Evolutionary conservation across 805 yeast species (phyloP), one percentile per base, ranked within the genome.

Genomic region (Wickerhamiella qilinensis): DNA sequence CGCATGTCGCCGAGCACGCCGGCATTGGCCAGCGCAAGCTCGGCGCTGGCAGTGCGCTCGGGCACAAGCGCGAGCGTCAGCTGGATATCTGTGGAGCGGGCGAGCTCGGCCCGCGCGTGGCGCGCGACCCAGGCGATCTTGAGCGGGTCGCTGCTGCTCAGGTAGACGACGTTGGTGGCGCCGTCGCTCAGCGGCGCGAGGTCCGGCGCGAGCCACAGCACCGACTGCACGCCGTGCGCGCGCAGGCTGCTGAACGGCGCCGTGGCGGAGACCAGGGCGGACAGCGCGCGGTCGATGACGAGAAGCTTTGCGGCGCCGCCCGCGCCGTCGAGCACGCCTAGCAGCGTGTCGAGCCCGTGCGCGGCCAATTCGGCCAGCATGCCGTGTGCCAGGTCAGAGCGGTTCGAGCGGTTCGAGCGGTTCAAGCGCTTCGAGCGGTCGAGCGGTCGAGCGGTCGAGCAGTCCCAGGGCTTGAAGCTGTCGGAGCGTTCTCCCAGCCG

Each of bases 171-270:
- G 17, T 45, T 42, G 16, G 41, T 36, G 28, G 33, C 39, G n/a
- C n/a, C n/a, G n/a, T n/a, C n/a, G n/a, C n/a, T n/a, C 2, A 41
- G 36, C 19, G 42, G 34, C 20, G 36, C 44, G 30, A 49, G 42
- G 20, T 46, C 42, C 32, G 46, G 46, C 41, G 51, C 56, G 18
- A 72, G 58, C 71, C 77, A 72, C 32, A 63, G 56, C 3, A 71
- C 62, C 36, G 59, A 60, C 24, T 60, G 62, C 36, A 77, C 68
- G 38, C 73, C 75, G 29, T 57, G 60, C 29, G 62, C 60, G 47
- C 71, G 71, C 22, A 77, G 60, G 6, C 55, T 51, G 39, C 70
- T 65, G 52, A 75, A 76, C 9, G 77, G 71, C 11, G 75, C 67
- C 27, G 76, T 56, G 28, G 60, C 60, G 50, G 78, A 72, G 40